Evolutionary conservation across 2,329 filamentous ascomycete species (phyloP), one percentile per base, ranked within the genome.

Genomic region (Tolypocladium endophyticum): DNA sequence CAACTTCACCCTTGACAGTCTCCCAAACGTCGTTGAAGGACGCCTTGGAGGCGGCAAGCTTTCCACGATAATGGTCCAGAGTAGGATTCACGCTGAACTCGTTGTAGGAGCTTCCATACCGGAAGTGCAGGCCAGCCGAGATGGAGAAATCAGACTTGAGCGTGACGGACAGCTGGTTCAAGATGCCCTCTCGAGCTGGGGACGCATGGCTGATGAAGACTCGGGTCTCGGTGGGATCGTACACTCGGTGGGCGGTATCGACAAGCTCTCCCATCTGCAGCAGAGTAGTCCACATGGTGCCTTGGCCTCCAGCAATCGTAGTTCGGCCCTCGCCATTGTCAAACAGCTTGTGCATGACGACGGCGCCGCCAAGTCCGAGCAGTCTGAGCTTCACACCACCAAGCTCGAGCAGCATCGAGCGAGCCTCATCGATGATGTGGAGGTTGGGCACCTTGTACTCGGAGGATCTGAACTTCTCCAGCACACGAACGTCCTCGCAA

Each of bases 21-120:
- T 99, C 94, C 94, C 94, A 99, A 9, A 99, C 94, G 73, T 99
- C 94, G 72, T 95, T 96, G 80, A 99, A 99, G 0, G 94, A 97
- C 1, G 94, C 93, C 77, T 97, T 97, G 56, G 93, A 97, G 16
- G 94, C 94, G 57, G 94, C 93, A 59, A 99, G 86, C 81, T 99
- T 99, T 71, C 94, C 95, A 61, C 95, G 91, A 76, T 99, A 99
- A 76, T 99, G 94, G 69, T 99, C 94, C 59, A 99, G 81, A 0
- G 93, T 97, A 3, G 94, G 95, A 74, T 99, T 99, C 71, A 99
- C 94, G 64, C 92, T 97, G 77, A 99, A 99, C 74, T 99, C 95
- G 76, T 99, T 99, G 82, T 99, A 99, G 1, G 95, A 99, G 74
- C 93, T 97, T 64, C 95, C 94, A 67, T 99, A 99, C 65, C 94